Evolutionary conservation across 805 yeast genomes (phyloP).

Genomic region (Cyberlindnera americana): DNA sequence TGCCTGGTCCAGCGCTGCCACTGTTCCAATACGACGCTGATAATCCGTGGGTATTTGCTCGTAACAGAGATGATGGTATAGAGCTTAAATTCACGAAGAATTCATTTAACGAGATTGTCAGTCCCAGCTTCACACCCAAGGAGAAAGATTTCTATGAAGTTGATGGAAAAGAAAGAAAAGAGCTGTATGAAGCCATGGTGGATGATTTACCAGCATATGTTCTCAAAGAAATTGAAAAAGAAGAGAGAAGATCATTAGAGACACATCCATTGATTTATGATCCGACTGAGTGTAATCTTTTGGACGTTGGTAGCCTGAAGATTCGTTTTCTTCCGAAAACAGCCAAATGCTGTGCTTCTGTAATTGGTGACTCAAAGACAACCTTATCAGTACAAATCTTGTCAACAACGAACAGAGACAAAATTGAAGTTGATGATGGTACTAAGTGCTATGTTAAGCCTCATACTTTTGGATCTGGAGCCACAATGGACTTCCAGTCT

Average conservation of each 20-base stretch:
- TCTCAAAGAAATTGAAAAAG: slow-evolving; percentile 2
- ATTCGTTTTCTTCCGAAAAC: background rate
- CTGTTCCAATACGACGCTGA: slow-evolving; percentile 16
- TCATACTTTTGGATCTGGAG: slow-evolving; percentile 15
- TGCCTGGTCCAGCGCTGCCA: slow-evolving; percentile 32
- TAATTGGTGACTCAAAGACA: slow-evolving; percentile 4
- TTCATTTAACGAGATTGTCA: slow-evolving; percentile 1
- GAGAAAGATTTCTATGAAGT: background rate
- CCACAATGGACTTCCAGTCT: slow-evolving; percentile 30
- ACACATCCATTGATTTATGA: slow-evolving; percentile 30
- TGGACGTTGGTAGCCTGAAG: slow-evolving; percentile 8
- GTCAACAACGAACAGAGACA: background rate
- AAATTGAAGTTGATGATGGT: background rate
- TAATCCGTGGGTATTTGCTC: slow-evolving; percentile 28
- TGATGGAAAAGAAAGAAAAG: background rate
- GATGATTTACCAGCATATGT: slow-evolving; percentile 2
- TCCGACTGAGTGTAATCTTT: slow-evolving; percentile 30
- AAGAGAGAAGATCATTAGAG: slow-evolving; percentile 1
- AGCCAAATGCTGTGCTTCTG: slow-evolving; percentile 9
- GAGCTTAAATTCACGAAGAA: slow-evolving; percentile 13
- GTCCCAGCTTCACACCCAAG: slow-evolving; percentile 2
- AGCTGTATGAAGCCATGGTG: background rate
- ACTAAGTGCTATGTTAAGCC: slow-evolving; percentile 2
- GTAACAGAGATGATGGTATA: slow-evolving; percentile 24
- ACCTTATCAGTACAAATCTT: slow-evolving; percentile 5